These are phyloP conservation scores for Edaphochlamys debaryana DNA, from an alignment of 139 green algal genomes.

Conservation along the genomic window DNA sequence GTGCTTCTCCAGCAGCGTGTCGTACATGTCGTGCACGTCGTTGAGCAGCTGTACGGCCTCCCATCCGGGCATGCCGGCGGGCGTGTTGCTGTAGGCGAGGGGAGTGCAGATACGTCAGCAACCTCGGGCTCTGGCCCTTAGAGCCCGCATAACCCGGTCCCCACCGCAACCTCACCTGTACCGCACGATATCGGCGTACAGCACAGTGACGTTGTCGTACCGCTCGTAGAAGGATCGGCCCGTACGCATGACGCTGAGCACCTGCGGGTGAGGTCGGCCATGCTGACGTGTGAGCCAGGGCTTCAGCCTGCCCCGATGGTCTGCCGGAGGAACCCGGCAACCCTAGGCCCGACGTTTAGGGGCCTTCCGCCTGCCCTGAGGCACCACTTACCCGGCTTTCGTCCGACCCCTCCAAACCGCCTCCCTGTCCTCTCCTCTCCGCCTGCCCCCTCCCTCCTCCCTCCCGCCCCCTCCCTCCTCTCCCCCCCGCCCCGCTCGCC, in stretches of 20 bases:
- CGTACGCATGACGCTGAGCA: neutral
- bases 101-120: too few relatives aligned
- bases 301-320: neutral
- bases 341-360: too few relatives aligned
- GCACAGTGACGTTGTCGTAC: constrained; percentile 20
- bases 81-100: constrained; percentile 23
- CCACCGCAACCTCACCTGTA: neutral
- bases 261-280: neutral
- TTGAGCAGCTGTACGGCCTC: constrained; percentile 30
- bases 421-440: too few relatives aligned
- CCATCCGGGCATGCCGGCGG: constrained; percentile 13
- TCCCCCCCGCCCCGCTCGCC: neutral
- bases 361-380: too few relatives aligned
- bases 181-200: constrained; percentile 37
- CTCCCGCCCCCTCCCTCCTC: neutral
- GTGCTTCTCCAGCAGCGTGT: constrained; percentile 23
- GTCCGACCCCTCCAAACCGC: too few relatives aligned
- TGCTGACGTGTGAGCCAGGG: too few relatives aligned
- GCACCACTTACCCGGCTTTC: too few relatives aligned
- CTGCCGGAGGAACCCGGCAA: too few relatives aligned
- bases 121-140: too few relatives aligned
- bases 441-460: too few relatives aligned
- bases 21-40: constrained; percentile 33
- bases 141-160: too few relatives aligned
- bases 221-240: constrained; percentile 33